Conservation (phyloP, 805 yeast species). For the Starmerella riodocensis region DNA sequence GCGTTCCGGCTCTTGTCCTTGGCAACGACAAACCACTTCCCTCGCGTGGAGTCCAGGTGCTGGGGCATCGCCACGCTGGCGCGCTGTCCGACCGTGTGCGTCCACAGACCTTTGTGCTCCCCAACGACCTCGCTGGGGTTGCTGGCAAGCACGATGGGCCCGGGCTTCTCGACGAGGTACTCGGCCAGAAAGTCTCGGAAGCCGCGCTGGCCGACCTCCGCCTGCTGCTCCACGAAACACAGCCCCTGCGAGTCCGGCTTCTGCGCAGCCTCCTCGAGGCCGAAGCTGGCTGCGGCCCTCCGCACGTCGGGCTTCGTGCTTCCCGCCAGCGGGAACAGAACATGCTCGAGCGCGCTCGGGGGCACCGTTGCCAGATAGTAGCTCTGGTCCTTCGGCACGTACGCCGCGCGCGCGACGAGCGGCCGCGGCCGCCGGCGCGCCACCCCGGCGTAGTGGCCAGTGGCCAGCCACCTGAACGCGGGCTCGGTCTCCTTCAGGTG, state of each 20-base stretch:
- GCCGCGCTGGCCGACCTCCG: slow-evolving; percentile 31
- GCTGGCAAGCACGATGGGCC: slow-evolving; percentile 62
- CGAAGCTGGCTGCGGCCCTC: slow-evolving; percentile 41
- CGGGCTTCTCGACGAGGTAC: slow-evolving; percentile 60
- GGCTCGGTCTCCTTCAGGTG: slow-evolving; percentile 14
- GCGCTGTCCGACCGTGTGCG: slow-evolving; percentile 87
- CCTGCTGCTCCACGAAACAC: slow-evolving; percentile 62
- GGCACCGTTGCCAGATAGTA: slow-evolving; percentile 67
- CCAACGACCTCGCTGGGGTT: slow-evolving; percentile 57
- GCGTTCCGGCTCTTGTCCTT: slow-evolving; percentile 55
- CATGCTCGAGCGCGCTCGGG: slow-evolving; percentile 33
- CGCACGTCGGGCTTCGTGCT: slow-evolving; percentile 63
- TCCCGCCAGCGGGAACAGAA: slow-evolving; percentile 74
- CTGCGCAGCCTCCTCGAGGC: slow-evolving; percentile 44
- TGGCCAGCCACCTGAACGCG: slow-evolving; percentile 60
- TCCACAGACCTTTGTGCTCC: slow-evolving; percentile 76
- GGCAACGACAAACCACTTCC: slow-evolving; percentile 76
- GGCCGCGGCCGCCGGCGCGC: not conserved
- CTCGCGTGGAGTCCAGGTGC: slow-evolving; percentile 58
- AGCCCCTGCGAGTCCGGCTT: slow-evolving; percentile 92
- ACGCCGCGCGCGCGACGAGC: slow-evolving; percentile 35
- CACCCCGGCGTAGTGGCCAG: slow-evolving; percentile 42
- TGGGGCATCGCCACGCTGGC: slow-evolving; percentile 78
- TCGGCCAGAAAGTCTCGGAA: slow-evolving; percentile 64
- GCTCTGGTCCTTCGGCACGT: slow-evolving; percentile 70